Percentiles rank a stretch among this genome's conserved stretches.
Conservation (phyloP, 23 red algal species). For the Gracilaria domingensis region DNA sequence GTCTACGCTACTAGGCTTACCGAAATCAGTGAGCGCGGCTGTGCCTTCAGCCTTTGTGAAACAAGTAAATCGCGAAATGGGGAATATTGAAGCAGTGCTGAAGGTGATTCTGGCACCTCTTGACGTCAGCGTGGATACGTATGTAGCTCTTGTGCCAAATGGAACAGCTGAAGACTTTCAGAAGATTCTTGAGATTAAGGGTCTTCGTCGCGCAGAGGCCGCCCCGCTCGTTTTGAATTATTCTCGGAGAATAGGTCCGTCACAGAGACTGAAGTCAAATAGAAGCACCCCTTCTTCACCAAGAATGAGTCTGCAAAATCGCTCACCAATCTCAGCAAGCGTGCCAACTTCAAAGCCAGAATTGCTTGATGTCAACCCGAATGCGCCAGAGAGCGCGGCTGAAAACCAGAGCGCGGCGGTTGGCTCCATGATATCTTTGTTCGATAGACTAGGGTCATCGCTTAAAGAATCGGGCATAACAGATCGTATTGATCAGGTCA, state of each 20-base stretch:
- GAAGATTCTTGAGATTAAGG: slow-evolving; percentile 85
- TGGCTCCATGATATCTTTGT: slow-evolving; percentile 55
- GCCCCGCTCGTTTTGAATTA: slow-evolving; percentile 78
- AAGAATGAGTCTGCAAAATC: neutral
- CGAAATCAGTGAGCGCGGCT: slow-evolving; percentile 53
- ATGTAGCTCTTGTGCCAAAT: slow-evolving; percentile 78
- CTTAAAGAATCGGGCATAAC: slow-evolving; percentile 63
- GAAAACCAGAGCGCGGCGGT: slow-evolving; percentile 45
- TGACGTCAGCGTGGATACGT: slow-evolving; percentile 79
- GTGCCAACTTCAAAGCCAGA: neutral
- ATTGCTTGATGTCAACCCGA: neutral
- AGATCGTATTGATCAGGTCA: slow-evolving; percentile 64
- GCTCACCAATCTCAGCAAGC: neutral
- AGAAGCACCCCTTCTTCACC: slow-evolving; percentile 6
- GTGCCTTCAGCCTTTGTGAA: slow-evolving; percentile 72
- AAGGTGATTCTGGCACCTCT: slow-evolving; percentile 89
- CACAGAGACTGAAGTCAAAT: slow-evolving; percentile 29
- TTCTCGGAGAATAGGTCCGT: slow-evolving; percentile 63
- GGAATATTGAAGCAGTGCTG: slow-evolving; percentile 85
- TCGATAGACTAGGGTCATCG: slow-evolving; percentile 53
- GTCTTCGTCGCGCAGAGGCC: slow-evolving; percentile 70
- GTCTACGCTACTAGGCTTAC: slow-evolving; percentile 66
- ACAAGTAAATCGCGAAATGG: slow-evolving; percentile 83
- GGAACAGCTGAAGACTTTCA: slow-evolving; percentile 80
- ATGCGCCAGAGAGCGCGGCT: neutral